These are phyloP conservation scores for Parastagonospora nodorum DNA, from an alignment of 2,329 filamentous ascomycete genomes.

Conservation along the genomic window DNA sequence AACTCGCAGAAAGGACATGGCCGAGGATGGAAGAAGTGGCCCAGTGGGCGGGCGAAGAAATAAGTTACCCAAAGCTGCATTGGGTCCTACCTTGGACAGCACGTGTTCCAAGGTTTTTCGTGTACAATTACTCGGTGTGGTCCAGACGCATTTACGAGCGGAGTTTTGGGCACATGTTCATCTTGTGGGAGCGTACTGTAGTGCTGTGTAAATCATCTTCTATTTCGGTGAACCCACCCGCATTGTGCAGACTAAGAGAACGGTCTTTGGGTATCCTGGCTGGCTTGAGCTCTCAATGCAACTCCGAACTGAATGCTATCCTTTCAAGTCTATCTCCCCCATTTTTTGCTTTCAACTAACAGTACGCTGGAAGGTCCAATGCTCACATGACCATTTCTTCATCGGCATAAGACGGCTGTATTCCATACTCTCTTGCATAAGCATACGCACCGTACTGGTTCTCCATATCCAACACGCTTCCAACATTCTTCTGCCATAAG, in stretches of 20 bases:
- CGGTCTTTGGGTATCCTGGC: slow-evolving; percentile 19
- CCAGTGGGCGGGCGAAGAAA: slow-evolving; percentile 50
- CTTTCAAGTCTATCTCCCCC: neutral
- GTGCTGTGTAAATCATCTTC: neutral
- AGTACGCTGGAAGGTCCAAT: neutral
- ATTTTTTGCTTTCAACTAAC: neutral
- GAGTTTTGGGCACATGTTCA: neutral
- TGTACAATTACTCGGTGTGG: too few relatives aligned
- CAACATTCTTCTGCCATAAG: slow-evolving; percentile 55
- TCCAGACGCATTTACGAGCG: neutral
- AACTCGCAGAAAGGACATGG: slow-evolving; percentile 68
- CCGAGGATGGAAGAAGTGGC: slow-evolving; percentile 76
- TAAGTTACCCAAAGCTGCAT: neutral
- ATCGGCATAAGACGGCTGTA: slow-evolving; percentile 39
- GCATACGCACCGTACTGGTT: slow-evolving; percentile 70
- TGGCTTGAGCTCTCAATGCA: slow-evolving; percentile 4
- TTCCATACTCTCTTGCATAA: slow-evolving; percentile 57
- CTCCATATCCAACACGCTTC: slow-evolving; percentile 61
- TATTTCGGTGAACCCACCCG: too few relatives aligned
- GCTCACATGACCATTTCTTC: slow-evolving; percentile 50
- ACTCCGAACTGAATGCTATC: slow-evolving; percentile 3
- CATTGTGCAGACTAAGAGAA: neutral
- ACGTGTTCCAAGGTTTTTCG: neutral
- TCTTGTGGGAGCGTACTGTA: neutral
- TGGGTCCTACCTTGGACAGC: neutral